These are phyloP conservation scores for Kuraishia hungarica DNA, from an alignment of 805 yeast species.

Conservation along the genomic window DNA sequence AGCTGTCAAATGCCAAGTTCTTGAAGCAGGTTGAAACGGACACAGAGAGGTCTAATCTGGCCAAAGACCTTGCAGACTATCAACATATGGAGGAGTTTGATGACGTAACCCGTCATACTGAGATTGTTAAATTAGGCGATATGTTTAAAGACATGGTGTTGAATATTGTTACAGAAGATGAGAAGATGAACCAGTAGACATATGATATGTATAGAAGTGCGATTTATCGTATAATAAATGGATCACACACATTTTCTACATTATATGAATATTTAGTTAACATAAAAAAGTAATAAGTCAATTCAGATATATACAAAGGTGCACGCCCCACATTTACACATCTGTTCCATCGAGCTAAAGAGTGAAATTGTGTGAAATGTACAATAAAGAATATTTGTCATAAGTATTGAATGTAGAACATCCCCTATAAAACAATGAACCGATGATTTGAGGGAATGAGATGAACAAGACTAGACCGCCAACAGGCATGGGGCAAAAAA, in stretches of 20 bases:
- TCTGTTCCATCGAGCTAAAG: not conserved
- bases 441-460: not conserved
- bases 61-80: constrained; percentile 10
- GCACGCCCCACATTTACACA: not conserved
- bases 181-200: not conserved
- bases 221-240: not conserved
- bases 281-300: not conserved
- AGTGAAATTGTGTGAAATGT: not conserved
- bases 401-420: not conserved
- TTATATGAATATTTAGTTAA: not conserved
- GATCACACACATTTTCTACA: no score
- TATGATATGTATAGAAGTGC: no score
- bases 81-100: constrained; percentile 15
- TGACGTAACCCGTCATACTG: constrained; percentile 7
- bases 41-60: constrained; percentile 3
- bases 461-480: not conserved
- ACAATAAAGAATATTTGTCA: not conserved
- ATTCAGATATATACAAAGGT: not conserved
- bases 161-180: constrained; percentile 6
- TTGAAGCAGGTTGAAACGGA: constrained; percentile 9
- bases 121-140: constrained; percentile 12
- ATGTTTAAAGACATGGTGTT: constrained; percentile 8
- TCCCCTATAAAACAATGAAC: not conserved
- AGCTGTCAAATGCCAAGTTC: constrained; percentile 8
- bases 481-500: not conserved